Evolutionary conservation across 2,329 filamentous ascomycete genomes (phyloP).

Genomic region (Macroventuria anomochaeta): DNA sequence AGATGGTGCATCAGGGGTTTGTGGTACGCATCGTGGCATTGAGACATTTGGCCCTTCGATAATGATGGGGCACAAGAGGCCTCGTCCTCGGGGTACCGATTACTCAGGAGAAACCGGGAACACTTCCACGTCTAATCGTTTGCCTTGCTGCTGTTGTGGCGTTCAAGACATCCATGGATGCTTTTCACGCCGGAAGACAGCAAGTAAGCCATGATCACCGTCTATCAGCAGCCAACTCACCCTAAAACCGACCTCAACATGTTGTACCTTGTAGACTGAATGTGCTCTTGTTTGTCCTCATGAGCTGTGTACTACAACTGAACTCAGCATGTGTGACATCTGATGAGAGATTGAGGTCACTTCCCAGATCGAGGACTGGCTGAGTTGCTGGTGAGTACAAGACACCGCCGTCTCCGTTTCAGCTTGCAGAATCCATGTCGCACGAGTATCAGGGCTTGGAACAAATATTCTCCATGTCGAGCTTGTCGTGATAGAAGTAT

Average conservation of each 20-base stretch:
- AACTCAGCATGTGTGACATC: not conserved
- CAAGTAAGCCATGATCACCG: too few relatives aligned
- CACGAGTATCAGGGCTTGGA: not conserved
- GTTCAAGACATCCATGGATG: too few relatives aligned
- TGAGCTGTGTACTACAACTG: not conserved
- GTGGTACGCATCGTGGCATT: constrained; percentile 1
- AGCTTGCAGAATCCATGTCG: not conserved
- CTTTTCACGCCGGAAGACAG: not conserved
- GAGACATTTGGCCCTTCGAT: not conserved
- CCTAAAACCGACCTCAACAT: not conserved
- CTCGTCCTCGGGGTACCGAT: not conserved
- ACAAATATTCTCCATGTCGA: not conserved
- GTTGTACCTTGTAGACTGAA: not conserved
- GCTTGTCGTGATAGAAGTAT: constrained; percentile 1
- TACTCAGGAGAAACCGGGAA: not conserved
- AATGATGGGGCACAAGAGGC: not conserved
- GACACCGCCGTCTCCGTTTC: not conserved
- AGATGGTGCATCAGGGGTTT: constrained; percentile 5
- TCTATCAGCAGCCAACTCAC: too few relatives aligned
- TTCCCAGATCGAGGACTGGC: not conserved
- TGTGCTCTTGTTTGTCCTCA: not conserved
- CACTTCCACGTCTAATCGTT: not conserved
- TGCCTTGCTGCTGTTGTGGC: too few relatives aligned
- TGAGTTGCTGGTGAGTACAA: not conserved
- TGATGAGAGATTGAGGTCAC: not conserved